A percentile compares a stretch with the other conserved stretches of the same genome.
Conservation (phyloP, 2,329 filamentous ascomycete genomes). For the Metarhizium humberi region DNA sequence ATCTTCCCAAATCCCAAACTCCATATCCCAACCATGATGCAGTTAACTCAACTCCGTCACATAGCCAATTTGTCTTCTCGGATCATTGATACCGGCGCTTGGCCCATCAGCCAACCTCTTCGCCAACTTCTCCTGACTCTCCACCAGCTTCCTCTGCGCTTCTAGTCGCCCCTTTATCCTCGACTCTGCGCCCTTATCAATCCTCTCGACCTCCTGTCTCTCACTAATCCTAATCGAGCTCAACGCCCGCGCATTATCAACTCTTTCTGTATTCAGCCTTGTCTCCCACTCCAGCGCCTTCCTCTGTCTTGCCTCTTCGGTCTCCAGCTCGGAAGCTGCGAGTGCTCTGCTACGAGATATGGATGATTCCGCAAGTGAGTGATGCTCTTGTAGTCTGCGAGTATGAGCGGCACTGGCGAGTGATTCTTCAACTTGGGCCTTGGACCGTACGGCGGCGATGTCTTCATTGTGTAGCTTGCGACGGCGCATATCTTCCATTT, state of each 20-base stretch:
- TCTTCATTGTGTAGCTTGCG: constrained; percentile 37
- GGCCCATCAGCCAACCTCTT: constrained; percentile 34
- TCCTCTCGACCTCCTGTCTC: constrained; percentile 38
- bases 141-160: constrained; percentile 44
- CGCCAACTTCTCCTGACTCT: constrained; percentile 32
- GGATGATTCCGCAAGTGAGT: constrained; percentile 34
- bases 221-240: constrained; percentile 40
- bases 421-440: constrained; percentile 37
- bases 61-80: constrained; percentile 45
- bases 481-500: constrained; percentile 42
- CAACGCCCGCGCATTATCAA: constrained; percentile 39
- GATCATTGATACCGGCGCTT: constrained; percentile 11
- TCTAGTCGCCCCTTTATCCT: constrained; percentile 35
- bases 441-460: constrained; percentile 31
- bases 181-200: constrained; percentile 37
- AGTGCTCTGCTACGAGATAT: constrained; percentile 33
- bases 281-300: constrained; percentile 40
- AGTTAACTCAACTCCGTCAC: constrained; percentile 37
- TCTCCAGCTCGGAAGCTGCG: constrained; percentile 36
- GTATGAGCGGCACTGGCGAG: constrained; percentile 22
- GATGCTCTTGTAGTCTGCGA: constrained; percentile 35
- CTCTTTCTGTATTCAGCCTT: constrained; percentile 33
- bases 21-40: neutral
- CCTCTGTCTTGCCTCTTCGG: constrained; percentile 33
- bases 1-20: neutral